Percentiles rank a stretch among this genome's conserved stretches.
Evolutionary conservation across 139 green algal genomes (phyloP).

Genomic region (Chlorella sp.): DNA sequence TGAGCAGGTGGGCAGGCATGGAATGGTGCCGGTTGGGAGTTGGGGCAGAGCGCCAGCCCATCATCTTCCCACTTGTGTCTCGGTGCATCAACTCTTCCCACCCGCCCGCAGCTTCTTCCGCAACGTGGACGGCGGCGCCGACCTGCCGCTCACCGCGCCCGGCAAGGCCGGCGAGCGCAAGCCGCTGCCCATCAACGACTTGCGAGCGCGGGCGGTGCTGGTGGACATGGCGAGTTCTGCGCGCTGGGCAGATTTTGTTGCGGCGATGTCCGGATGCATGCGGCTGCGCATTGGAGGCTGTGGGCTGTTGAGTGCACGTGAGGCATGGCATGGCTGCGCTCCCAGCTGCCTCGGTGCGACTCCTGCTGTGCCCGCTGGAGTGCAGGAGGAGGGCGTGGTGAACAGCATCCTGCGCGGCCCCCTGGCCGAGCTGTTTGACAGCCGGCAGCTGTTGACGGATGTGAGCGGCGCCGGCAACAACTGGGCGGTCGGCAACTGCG

Average conservation of each 20-base stretch:
- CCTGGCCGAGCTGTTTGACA: slow-evolving; percentile 77
- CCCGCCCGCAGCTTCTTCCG: slow-evolving; percentile 74
- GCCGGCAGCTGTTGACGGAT: slow-evolving; percentile 73
- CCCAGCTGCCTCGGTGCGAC: too few species aligned
- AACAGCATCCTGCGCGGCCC: slow-evolving; percentile 77
- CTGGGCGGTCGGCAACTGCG: slow-evolving; percentile 83
- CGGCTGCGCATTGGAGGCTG: too few species aligned
- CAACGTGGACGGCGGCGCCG: slow-evolving; percentile 72
- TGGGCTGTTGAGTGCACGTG: too few species aligned
- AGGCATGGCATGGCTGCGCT: too few species aligned
- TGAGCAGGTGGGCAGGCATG: slow-evolving; percentile 64
- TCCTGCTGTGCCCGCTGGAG: too few species aligned
- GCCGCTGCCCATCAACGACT: slow-evolving; percentile 50
- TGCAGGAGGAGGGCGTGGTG: slow-evolving; percentile 80
- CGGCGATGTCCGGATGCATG: too few species aligned
- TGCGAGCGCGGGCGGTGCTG: slow-evolving; percentile 81
- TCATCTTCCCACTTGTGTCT: too few species aligned
- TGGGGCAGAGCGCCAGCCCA: neutral
- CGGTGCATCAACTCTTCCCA: neutral
- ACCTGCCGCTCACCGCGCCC: slow-evolving; percentile 53
- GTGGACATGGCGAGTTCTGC: slow-evolving; percentile 73
- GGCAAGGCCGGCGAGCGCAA: neutral
- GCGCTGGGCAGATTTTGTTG: too few species aligned
- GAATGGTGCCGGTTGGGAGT: neutral
- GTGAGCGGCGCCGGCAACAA: slow-evolving; percentile 88